Evolutionary conservation across 495 filamentous ascomycete genomes (phyloP).

Genomic region (Letharia columbiana): DNA sequence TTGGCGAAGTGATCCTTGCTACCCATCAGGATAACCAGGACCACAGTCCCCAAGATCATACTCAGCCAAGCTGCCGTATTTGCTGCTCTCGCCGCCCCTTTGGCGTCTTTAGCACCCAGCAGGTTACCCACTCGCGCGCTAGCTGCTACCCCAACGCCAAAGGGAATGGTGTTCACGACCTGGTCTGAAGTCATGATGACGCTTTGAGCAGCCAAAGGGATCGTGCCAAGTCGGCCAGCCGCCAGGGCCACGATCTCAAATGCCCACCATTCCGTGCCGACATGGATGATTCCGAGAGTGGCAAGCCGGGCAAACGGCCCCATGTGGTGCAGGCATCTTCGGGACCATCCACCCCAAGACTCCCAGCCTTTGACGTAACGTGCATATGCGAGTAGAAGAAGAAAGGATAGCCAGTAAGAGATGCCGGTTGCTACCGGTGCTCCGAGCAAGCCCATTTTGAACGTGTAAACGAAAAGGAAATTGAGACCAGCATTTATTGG

Average conservation of each 20-base stretch:
- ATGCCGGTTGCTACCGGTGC: slow-evolving; percentile 78
- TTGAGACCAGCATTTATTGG: slow-evolving; percentile 71
- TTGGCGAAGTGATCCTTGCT: slow-evolving; percentile 69
- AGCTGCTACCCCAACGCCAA: slow-evolving; percentile 79
- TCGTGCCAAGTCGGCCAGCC: slow-evolving; percentile 74
- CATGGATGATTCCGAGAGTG: slow-evolving; percentile 71
- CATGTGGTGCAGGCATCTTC: slow-evolving; percentile 54
- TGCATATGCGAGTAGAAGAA: slow-evolving; percentile 67
- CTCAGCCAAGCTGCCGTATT: slow-evolving; percentile 72
- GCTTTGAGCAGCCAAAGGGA: slow-evolving; percentile 76
- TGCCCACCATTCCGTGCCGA: slow-evolving; percentile 94
- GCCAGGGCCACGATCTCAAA: slow-evolving; percentile 93
- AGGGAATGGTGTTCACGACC: slow-evolving; percentile 87
- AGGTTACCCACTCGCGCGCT: slow-evolving; percentile 75
- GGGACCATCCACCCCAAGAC: slow-evolving; percentile 78
- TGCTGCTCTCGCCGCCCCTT: slow-evolving; percentile 62
- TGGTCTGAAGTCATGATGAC: slow-evolving; percentile 95
- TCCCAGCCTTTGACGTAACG: slow-evolving; percentile 62
- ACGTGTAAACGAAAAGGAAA: slow-evolving; percentile 68
- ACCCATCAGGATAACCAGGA: slow-evolving; percentile 64
- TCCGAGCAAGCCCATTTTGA: slow-evolving; percentile 63
- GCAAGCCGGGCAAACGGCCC: slow-evolving; percentile 71
- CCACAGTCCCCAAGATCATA: slow-evolving; percentile 55
- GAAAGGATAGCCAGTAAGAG: slow-evolving; percentile 80
- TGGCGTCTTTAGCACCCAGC: slow-evolving; percentile 60